These are phyloP conservation scores for Zymoseptoria ardabiliae DNA, from an alignment of 2,329 filamentous ascomycete species.

Conservation along the genomic window DNA sequence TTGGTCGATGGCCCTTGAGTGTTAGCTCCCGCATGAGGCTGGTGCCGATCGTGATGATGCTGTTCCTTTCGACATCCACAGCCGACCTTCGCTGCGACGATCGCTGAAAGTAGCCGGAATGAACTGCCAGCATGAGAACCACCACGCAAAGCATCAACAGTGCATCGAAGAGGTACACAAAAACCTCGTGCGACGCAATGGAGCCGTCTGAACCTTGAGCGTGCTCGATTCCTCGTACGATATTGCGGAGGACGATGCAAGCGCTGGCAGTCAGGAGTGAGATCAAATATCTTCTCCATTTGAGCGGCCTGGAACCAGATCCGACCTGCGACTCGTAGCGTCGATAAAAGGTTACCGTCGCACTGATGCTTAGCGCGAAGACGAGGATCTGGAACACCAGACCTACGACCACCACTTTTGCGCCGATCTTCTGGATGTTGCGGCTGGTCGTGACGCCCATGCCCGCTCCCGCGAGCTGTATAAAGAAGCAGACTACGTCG, in stretches of 20 bases:
- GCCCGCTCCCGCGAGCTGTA: constrained; percentile 43
- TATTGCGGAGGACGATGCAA: constrained; percentile 41
- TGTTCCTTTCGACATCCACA: not conserved
- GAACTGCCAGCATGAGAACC: constrained; percentile 12
- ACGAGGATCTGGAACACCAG: constrained; percentile 52
- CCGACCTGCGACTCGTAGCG: constrained; percentile 20
- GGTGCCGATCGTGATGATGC: not conserved
- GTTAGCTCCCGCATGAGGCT: not conserved
- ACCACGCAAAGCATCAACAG: constrained; percentile 32
- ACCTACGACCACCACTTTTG: constrained; percentile 49
- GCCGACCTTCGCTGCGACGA: not conserved
- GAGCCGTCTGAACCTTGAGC: constrained; percentile 36
- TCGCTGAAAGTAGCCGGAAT: constrained; percentile 8
- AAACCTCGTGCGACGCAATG: constrained; percentile 36
- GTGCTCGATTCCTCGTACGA: constrained; percentile 45
- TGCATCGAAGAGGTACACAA: constrained; percentile 41
- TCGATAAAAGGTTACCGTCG: constrained; percentile 44
- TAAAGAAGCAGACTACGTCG: constrained; percentile 47
- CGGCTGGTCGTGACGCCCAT: constrained; percentile 15
- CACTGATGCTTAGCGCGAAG: constrained; percentile 50
- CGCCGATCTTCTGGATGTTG: constrained; percentile 31
- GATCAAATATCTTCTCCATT: constrained; percentile 32
- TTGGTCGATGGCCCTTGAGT: not conserved
- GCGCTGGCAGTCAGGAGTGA: constrained; percentile 34
- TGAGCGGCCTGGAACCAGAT: constrained; percentile 7